Conservation (phyloP, 2,329 filamentous ascomycete genomes). For the Apiospora arundinis region DNA sequence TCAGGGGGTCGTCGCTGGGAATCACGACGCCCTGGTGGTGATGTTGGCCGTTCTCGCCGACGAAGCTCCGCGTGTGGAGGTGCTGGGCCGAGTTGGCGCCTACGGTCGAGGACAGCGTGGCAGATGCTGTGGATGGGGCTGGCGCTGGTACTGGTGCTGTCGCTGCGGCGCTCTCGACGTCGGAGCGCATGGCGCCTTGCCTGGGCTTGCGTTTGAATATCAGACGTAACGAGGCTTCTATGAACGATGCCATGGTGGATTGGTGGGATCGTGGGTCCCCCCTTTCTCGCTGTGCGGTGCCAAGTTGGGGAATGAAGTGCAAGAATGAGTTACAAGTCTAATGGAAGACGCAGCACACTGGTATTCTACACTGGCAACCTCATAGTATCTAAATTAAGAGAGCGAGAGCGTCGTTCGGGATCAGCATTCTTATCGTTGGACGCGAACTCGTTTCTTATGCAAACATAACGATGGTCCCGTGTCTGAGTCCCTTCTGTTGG, state of each 20-base stretch:
- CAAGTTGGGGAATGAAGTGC: not conserved
- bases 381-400: not conserved
- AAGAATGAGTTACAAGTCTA: not conserved
- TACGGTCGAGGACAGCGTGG: constrained; percentile 23
- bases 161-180: constrained; percentile 25
- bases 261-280: not conserved
- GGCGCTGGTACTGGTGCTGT: not conserved
- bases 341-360: not conserved
- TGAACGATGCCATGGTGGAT: constrained; percentile 32
- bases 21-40: constrained; percentile 27
- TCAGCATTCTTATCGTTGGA: not conserved
- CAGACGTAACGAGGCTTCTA: constrained; percentile 29
- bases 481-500: not conserved
- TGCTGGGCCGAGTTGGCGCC: constrained; percentile 14
- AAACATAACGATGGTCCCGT: not conserved
- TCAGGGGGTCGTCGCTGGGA: constrained; percentile 36
- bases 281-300: not conserved
- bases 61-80: constrained; percentile 18
- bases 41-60: not conserved
- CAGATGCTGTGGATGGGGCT: constrained; percentile 18
- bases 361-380: not conserved
- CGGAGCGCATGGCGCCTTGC: constrained; percentile 28
- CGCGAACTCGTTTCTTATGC: not conserved
- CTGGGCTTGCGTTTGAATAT: constrained; percentile 26
- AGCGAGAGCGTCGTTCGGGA: not conserved